Evolutionary conservation across 2,329 filamentous ascomycete species (phyloP), one percentile per base, ranked within the genome.

Genomic region (Ceratocystis variospora): DNA sequence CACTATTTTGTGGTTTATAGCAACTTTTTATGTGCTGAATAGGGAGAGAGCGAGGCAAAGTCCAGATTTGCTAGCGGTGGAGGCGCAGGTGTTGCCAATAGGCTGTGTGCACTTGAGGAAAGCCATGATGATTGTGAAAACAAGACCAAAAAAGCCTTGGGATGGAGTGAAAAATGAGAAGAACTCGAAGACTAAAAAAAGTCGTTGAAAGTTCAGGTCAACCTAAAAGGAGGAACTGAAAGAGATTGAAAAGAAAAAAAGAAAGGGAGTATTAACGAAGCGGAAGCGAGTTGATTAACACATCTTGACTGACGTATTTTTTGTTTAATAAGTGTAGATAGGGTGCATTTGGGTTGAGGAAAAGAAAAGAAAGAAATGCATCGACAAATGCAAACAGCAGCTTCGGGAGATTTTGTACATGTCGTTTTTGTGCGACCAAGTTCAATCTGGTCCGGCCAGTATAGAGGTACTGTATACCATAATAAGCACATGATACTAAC

Each of bases 41-140:
- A 80, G 69, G 79, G 78, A 75, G 83, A 81, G 85, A 86, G 89
- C 81, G 91, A 84, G 78, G 89, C 86, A 76, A 91, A 91, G 85
- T 91, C 88, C 80, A 87, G 81, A 73, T 83, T 83, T 67, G 77
- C 80, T 71, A 79, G 78, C 75, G 77, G 79, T 75, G 78, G 76
- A 83, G 77, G 71, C 79, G 82, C 79, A 80, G 80, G 79, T 82
- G 75, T 78, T 77, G 82, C 84, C 84, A 83, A 83, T 82, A 79
- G 81, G 81, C 79, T 82, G 76, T 79, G 73, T 73, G 80, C 79
- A 79, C 79, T 84, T 79, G 85, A 85, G 82, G 87, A 83, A 85
- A 82, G 87, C 88, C 88, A 92, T 92, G 82, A 73, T 90, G 85
- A 84, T 78, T 41, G 37, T 46, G 81, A 81, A 89, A 88, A 87